These are phyloP conservation scores for Globisporangium ultimum DNA, from an alignment of 352 stramenopile species.

Conservation along the genomic window DNA sequence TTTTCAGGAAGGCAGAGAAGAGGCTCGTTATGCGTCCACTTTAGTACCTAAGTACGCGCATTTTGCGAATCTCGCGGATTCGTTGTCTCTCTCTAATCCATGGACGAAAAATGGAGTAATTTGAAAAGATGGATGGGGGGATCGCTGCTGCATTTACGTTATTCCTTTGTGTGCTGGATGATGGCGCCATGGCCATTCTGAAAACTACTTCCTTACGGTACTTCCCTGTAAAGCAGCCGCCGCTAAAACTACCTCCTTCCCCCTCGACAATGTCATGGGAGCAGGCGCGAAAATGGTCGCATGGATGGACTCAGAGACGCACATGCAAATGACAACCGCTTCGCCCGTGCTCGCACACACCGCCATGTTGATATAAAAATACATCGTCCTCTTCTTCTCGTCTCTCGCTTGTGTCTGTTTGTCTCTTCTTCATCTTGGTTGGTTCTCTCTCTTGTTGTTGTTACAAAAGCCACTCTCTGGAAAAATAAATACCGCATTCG, in stretches of 20 bases:
- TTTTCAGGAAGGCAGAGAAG: too few species aligned
- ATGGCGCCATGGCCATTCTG: background rate
- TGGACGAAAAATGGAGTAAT: too few species aligned
- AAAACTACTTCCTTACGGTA: slow-evolving; percentile 1
- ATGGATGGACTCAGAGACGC: background rate
- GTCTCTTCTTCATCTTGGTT: background rate
- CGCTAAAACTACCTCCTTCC: too few species aligned
- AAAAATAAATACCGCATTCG: slow-evolving; percentile 15
- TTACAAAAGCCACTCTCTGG: slow-evolving; percentile 5
- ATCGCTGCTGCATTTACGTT: too few species aligned
- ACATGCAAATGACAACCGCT: background rate
- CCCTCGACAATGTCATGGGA: background rate
- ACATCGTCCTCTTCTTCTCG: background rate
- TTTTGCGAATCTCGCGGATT: too few species aligned
- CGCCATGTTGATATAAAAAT: background rate
- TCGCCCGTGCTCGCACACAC: background rate
- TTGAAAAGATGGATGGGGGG: too few species aligned
- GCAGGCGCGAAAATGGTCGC: background rate
- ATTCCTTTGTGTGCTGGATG: background rate
- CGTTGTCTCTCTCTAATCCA: too few species aligned
- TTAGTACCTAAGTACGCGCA: too few species aligned
- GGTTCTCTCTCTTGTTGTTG: slow-evolving; percentile 7
- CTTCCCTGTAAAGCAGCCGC: background rate
- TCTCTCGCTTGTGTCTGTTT: background rate
- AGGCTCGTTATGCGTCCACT: too few species aligned